Evolutionary conservation across 2,329 filamentous ascomycete genomes (phyloP).

Genomic region (Zymoseptoria pseudotritici): DNA sequence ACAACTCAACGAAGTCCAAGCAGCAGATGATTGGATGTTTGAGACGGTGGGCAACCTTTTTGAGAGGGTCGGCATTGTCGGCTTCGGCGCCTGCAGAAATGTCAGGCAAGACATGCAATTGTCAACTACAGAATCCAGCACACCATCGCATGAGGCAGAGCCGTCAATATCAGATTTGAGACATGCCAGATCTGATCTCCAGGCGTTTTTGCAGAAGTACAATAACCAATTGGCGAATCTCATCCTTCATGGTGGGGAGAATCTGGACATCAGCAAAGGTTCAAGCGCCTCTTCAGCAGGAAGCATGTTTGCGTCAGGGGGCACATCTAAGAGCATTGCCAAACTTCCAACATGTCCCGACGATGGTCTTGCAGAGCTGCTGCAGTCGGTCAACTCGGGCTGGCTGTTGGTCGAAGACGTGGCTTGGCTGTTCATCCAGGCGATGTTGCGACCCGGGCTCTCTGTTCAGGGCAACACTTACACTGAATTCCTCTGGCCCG

Average conservation of each 20-base stretch:
- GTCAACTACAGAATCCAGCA: constrained; percentile 3
- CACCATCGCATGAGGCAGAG: neutral
- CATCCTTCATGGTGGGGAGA: constrained; percentile 21
- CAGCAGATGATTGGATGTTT: constrained; percentile 53
- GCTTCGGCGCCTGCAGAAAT: constrained; percentile 22
- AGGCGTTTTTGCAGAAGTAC: constrained; percentile 22
- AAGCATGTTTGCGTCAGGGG: constrained; percentile 9
- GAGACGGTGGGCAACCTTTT: constrained; percentile 47
- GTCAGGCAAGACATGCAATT: constrained; percentile 24
- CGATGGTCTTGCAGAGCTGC: constrained; percentile 35
- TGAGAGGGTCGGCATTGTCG: constrained; percentile 43
- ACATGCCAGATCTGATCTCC: constrained; percentile 18
- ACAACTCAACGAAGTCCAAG: constrained; percentile 45
- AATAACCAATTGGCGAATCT: constrained; percentile 23
- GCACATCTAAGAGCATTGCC: constrained; percentile 8
- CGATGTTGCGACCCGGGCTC: constrained; percentile 39
- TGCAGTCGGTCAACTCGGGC: constrained; percentile 38
- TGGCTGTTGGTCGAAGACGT: constrained; percentile 46
- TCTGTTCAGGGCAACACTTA: constrained; percentile 36
- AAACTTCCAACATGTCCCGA: constrained; percentile 15
- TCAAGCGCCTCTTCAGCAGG: constrained; percentile 7
- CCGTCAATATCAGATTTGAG: constrained; percentile 7
- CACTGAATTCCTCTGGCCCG: constrained; percentile 47
- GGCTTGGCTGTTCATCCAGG: constrained; percentile 47
- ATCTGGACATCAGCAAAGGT: constrained; percentile 18